Evolutionary conservation across 345 rosid species (phyloP).

Genomic region (Pugionium dolabratum): DNA sequence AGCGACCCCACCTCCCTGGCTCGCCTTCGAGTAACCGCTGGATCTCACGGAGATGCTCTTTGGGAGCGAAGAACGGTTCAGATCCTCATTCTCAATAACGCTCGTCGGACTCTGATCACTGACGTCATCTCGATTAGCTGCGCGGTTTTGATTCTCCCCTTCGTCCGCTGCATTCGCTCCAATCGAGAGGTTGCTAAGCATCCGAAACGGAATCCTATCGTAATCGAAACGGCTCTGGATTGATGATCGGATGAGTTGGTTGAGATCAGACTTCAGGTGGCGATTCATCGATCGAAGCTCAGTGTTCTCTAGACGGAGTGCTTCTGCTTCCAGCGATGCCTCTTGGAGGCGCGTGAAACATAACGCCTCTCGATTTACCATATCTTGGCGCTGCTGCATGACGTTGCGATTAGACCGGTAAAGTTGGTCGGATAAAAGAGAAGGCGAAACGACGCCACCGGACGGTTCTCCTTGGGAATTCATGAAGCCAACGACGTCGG

Average conservation of each 20-base stretch:
- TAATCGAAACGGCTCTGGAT: slow-evolving; percentile 36
- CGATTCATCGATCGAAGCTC: slow-evolving; percentile 63
- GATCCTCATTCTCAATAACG: slow-evolving; percentile 45
- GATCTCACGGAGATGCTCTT: slow-evolving; percentile 86
- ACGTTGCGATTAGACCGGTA: slow-evolving; percentile 42
- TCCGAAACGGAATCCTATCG: slow-evolving; percentile 38
- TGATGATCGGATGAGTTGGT: slow-evolving; percentile 50
- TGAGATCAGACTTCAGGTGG: slow-evolving; percentile 46
- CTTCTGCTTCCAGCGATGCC: slow-evolving; percentile 53
- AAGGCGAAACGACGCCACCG: slow-evolving; percentile 17
- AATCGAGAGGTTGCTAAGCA: slow-evolving; percentile 46
- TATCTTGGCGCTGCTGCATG: slow-evolving; percentile 58
- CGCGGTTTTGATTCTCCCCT: slow-evolving; percentile 39
- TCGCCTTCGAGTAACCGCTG: slow-evolving; percentile 51
- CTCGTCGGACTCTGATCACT: slow-evolving; percentile 48
- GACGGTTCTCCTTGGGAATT: slow-evolving; percentile 26
- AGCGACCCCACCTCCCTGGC: slow-evolving; percentile 38
- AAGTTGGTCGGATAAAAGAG: slow-evolving; percentile 20
- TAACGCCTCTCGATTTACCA: slow-evolving; percentile 66
- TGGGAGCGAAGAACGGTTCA: slow-evolving; percentile 56
- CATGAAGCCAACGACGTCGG: slow-evolving; percentile 21
- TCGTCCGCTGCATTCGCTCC: slow-evolving; percentile 32
- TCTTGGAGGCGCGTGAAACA: slow-evolving; percentile 63
- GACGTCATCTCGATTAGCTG: slow-evolving; percentile 36
- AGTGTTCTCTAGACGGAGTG: slow-evolving; percentile 61